A percentile compares a stretch with the other conserved stretches of the same genome.
Evolutionary conservation across 257 asterid species (phyloP).

Genomic region (Gentiana macrophylla): DNA sequence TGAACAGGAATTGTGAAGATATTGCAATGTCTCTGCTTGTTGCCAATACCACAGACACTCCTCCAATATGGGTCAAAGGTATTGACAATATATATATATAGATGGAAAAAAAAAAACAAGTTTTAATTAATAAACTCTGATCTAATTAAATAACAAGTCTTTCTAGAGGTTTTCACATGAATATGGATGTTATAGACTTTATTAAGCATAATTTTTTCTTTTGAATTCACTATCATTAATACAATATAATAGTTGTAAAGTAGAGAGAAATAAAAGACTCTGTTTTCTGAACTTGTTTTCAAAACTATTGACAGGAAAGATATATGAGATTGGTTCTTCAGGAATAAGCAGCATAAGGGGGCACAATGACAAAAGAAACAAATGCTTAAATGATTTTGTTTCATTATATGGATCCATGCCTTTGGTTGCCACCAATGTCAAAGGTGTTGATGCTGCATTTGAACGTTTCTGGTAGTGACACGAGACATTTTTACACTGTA

Average conservation of each 20-base stretch:
- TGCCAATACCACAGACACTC: constrained; percentile 41
- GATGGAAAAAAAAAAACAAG: too few relatives aligned
- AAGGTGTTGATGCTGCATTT: constrained; percentile 37
- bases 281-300: not conserved
- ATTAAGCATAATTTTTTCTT: too few relatives aligned
- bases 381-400: constrained; percentile 41
- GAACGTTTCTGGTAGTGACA: constrained; percentile 38
- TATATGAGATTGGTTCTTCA: constrained; percentile 47
- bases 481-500: too few relatives aligned
- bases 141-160: too few relatives aligned
- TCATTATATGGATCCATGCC: constrained; percentile 48
- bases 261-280: too few relatives aligned
- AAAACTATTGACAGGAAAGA: constrained; percentile 30
- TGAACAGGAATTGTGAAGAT: constrained; percentile 48
- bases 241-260: too few relatives aligned
- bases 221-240: too few relatives aligned
- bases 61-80: constrained; percentile 63
- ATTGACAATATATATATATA: not conserved
- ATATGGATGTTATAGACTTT: too few relatives aligned
- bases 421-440: constrained; percentile 34
- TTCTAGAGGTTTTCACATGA: too few relatives aligned
- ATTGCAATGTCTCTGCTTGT: constrained; percentile 57
- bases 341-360: constrained; percentile 40
- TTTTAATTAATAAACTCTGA: too few relatives aligned
- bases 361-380: constrained; percentile 27